phyloP scores from a whole-genome alignment of 2,329 filamentous ascomycete species.

The Neophaeococcomyces mojaviensis region DNA sequence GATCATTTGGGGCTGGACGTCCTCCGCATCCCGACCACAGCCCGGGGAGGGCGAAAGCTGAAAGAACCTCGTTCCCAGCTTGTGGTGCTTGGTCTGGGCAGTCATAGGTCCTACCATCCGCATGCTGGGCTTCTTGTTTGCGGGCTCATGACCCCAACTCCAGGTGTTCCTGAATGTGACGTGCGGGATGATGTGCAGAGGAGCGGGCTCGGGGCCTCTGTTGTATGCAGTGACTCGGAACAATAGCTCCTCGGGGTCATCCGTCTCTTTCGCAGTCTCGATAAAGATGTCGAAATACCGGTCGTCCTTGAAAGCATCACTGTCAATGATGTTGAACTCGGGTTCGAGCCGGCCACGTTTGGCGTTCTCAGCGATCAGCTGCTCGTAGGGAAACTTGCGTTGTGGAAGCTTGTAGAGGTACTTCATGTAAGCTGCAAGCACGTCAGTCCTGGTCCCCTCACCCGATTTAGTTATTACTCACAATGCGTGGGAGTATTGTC shows the following conservation, averaged over 20 bases:
- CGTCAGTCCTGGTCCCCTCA: slow-evolving; percentile 9
- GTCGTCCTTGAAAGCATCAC: slow-evolving; percentile 78
- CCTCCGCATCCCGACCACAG: slow-evolving; percentile 66
- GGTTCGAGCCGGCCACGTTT: slow-evolving; percentile 65
- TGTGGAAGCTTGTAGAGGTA: slow-evolving; percentile 97
- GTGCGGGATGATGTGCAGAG: slow-evolving; percentile 87
- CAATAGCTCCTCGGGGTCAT: slow-evolving; percentile 82
- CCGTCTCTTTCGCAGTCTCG: slow-evolving; percentile 88
- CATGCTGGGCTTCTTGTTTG: slow-evolving; percentile 73
- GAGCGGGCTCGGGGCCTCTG: slow-evolving; percentile 79
- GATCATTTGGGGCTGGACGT: slow-evolving; percentile 75
- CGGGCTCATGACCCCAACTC: slow-evolving; percentile 78
- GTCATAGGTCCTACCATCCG: slow-evolving; percentile 57
- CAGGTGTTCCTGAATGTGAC: slow-evolving; percentile 97
- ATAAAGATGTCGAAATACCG: slow-evolving; percentile 97
- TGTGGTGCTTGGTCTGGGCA: slow-evolving; percentile 69
- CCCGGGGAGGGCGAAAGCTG: slow-evolving; percentile 85
- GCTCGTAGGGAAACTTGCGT: slow-evolving; percentile 81
- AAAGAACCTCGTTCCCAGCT: slow-evolving; percentile 74
- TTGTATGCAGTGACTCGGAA: slow-evolving; percentile 98
- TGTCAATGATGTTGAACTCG: slow-evolving; percentile 90
- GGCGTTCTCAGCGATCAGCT: slow-evolving; percentile 77
- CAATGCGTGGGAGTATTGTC: slow-evolving; percentile 74
- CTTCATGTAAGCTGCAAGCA: slow-evolving; percentile 72
- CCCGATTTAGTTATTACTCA: slow-evolving; percentile 26